Conservation (phyloP, 192 early-diverging fungal species). For the Coemansia sp. region DNA sequence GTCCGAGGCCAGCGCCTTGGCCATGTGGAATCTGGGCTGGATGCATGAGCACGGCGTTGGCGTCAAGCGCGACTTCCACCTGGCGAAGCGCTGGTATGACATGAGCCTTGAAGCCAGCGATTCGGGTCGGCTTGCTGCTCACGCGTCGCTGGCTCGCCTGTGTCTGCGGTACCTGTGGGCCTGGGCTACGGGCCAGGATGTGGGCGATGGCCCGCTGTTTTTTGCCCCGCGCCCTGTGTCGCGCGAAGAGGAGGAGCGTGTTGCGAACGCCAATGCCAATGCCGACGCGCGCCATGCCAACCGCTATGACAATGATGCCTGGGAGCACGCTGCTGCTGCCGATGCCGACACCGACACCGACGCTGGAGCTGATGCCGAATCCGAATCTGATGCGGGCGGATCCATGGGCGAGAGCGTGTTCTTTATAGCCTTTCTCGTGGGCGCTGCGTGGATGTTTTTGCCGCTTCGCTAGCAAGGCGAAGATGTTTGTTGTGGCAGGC, state of each 20-base stretch:
- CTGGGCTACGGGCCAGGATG: conserved; percentile 58
- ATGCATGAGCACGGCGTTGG: conserved; percentile 95
- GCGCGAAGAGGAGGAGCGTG: conserved; percentile 3
- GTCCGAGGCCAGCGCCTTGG: conserved; percentile 66
- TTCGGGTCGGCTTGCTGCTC: conserved; percentile 73
- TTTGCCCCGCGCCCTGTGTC: conserved; percentile 36
- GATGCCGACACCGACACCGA: neutral
- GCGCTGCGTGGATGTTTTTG: conserved; percentile 38
- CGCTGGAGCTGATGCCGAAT: conserved; percentile 10
- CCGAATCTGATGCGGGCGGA: neutral
- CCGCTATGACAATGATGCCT: conserved; percentile 29
- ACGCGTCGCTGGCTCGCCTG: conserved; percentile 70
- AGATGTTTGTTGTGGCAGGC: neutral
- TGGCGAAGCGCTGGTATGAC: conserved; percentile 94
- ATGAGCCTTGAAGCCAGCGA: conserved; percentile 69
- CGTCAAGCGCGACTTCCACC: conserved; percentile 79
- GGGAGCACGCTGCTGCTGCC: conserved; percentile 3
- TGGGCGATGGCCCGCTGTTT: conserved; percentile 47
- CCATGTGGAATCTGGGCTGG: conserved; percentile 96
- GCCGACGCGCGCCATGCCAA: conserved; percentile 14
- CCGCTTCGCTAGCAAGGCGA: conserved; percentile 8
- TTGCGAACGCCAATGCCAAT: neutral
- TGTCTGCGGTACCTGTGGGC: conserved; percentile 62
- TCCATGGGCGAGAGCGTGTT: conserved; percentile 22
- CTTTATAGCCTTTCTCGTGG: conserved; percentile 26